phyloP scores from a whole-genome alignment of 2,329 filamentous ascomycete genomes.

The Capronia epimyces region DNA sequence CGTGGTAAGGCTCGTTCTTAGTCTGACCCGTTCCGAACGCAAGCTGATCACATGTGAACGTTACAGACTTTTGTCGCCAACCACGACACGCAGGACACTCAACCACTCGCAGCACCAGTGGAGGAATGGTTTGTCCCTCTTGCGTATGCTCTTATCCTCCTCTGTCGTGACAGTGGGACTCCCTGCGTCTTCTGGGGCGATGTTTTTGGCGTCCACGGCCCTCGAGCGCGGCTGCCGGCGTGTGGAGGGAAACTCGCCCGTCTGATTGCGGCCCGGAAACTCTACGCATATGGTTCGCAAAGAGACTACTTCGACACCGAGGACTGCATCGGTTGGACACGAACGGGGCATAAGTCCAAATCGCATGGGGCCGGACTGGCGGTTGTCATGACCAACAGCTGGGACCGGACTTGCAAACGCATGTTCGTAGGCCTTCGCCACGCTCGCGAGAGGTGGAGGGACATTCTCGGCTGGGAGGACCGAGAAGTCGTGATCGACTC shows the following conservation, averaged over 20 bases:
- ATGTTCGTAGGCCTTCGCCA: conserved; percentile 60
- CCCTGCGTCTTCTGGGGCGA: conserved; percentile 69
- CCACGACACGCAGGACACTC: conserved; percentile 38
- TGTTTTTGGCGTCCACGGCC: conserved; percentile 56
- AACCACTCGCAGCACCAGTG: conserved; percentile 21
- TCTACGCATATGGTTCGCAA: conserved; percentile 63
- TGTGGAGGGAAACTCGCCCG: conserved; percentile 53
- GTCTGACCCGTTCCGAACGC: not conserved
- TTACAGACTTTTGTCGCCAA: conserved; percentile 43
- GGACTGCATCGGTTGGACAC: conserved; percentile 59
- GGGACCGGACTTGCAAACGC: conserved; percentile 40
- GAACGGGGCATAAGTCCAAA: conserved; percentile 37
- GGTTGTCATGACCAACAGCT: conserved; percentile 53
- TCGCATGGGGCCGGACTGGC: conserved; percentile 45
- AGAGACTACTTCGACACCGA: conserved; percentile 58
- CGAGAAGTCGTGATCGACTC: conserved; percentile 55
- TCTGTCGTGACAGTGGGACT: conserved; percentile 53
- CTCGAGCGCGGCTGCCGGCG: conserved; percentile 52
- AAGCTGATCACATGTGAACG: not conserved
- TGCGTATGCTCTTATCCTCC: conserved; percentile 66
- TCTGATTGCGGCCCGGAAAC: conserved; percentile 58
- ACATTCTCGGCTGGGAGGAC: conserved; percentile 53
- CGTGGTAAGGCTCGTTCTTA: conserved; percentile 36
- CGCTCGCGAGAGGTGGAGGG: conserved; percentile 59
- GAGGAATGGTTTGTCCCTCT: conserved; percentile 57